A percentile compares a stretch with the other conserved stretches of the same genome.
Evolutionary conservation across 2,329 filamentous ascomycete species (phyloP).

Genomic region (Rutstroemia sp.): DNA sequence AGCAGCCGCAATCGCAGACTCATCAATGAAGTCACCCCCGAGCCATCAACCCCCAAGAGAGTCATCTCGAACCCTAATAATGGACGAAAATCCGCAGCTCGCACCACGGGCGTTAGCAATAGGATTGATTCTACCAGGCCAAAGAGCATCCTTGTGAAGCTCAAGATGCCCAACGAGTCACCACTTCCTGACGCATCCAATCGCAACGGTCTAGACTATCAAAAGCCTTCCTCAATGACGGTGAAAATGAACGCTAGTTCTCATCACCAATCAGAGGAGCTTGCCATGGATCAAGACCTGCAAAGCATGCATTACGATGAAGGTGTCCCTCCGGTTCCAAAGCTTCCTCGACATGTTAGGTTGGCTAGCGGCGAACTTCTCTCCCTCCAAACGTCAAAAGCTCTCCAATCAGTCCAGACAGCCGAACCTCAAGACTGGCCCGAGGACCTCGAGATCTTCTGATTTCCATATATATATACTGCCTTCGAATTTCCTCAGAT

Average conservation of each 20-base stretch:
- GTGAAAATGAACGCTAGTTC: not conserved
- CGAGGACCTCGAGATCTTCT: conserved; percentile 9
- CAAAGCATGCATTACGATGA: conserved; percentile 5
- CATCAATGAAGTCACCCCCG: conserved; percentile 9
- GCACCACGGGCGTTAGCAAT: conserved; percentile 14
- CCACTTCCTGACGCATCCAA: conserved; percentile 17
- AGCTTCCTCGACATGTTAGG: conserved; percentile 21
- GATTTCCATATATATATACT: not conserved
- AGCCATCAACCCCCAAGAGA: conserved; percentile 7
- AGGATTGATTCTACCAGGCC: conserved; percentile 11
- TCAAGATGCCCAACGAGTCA: conserved; percentile 7
- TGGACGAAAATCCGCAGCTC: not conserved
- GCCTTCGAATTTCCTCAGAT: too few relatives aligned
- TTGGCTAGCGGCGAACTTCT: conserved; percentile 8
- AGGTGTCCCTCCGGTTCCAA: conserved; percentile 21
- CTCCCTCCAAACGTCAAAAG: not conserved
- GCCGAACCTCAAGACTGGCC: conserved; percentile 6
- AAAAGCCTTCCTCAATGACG: conserved; percentile 8
- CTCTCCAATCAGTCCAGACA: not conserved
- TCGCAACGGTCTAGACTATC: conserved; percentile 13
- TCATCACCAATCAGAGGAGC: not conserved
- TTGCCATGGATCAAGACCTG: not conserved
- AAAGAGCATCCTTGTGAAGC: conserved; percentile 9
- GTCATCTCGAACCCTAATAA: not conserved
- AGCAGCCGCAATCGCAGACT: conserved; percentile 8